phyloP scores from a whole-genome alignment of 2,329 filamentous ascomycete species.

The Penicillium brasilianum region DNA sequence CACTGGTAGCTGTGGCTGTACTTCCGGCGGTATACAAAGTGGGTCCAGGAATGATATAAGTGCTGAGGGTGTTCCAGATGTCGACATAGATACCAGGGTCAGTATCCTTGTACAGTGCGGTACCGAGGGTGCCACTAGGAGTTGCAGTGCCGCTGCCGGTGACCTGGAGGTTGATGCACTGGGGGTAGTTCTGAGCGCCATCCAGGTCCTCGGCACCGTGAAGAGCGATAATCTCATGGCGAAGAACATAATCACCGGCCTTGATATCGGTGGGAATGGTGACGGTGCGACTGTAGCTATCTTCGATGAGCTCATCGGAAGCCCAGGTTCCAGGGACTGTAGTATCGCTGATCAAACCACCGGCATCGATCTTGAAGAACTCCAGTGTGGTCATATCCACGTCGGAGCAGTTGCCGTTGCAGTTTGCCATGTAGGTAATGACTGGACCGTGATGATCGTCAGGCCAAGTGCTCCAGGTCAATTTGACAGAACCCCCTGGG shows the following conservation, averaged over 20 bases:
- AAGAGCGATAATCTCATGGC: conserved; percentile 61
- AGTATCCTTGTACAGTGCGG: conserved; percentile 60
- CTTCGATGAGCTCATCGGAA: conserved; percentile 57
- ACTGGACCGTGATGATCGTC: conserved; percentile 67
- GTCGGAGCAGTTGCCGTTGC: conserved; percentile 60
- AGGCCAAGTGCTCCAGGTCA: conserved; percentile 70
- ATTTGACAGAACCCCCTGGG: conserved; percentile 62
- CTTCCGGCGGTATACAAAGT: conserved; percentile 36
- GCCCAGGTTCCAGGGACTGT: conserved; percentile 59
- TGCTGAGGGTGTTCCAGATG: conserved; percentile 58
- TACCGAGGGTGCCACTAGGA: conserved; percentile 58
- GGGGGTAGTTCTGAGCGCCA: conserved; percentile 58
- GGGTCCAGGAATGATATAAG: conserved; percentile 60
- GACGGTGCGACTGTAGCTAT: conserved; percentile 58
- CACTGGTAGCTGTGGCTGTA: conserved; percentile 1
- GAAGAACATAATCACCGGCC: conserved; percentile 59
- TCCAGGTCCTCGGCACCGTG: conserved; percentile 51
- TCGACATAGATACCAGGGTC: conserved; percentile 65
- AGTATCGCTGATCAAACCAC: conserved; percentile 56
- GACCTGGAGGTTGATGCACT: conserved; percentile 66
- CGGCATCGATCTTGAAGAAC: conserved; percentile 68
- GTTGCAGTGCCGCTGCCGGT: conserved; percentile 57
- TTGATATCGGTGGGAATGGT: conserved; percentile 54
- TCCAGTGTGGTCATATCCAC: conserved; percentile 60
- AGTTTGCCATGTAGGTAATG: conserved; percentile 68